Percentiles rank a stretch among this genome's conserved stretches.
These are phyloP conservation scores for Thalassiosira livingstoniorum DNA, from an alignment of 352 stramenopile genomes.

Conservation along the genomic window DNA sequence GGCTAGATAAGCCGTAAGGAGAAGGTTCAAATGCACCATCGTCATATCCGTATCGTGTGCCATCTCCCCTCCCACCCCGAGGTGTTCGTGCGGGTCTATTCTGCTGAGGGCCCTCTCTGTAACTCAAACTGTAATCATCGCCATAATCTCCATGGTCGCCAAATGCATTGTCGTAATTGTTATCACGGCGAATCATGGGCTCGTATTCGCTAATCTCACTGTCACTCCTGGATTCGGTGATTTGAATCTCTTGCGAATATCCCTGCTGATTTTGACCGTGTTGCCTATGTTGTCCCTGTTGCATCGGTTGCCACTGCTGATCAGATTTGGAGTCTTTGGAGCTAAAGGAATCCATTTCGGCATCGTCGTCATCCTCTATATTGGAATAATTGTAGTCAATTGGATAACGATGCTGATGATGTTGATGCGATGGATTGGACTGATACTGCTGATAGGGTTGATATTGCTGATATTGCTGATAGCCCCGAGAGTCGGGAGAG, in stretches of 20 bases:
- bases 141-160: conserved; percentile 6
- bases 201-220: conserved; percentile 53
- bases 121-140: no score
- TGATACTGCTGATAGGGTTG: background rate
- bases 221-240: conserved; percentile 43
- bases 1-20: no score
- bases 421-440: background rate
- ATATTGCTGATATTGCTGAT: background rate
- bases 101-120: conserved; percentile 1
- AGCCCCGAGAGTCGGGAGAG: background rate
- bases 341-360: background rate
- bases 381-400: conserved; percentile 25
- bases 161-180: background rate
- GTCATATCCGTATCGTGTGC: background rate
- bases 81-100: background rate
- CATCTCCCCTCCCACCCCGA: background rate
- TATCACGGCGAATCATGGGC: conserved; percentile 23
- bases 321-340: no score
- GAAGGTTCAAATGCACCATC: conserved; percentile 24
- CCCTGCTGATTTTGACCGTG: background rate
- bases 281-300: background rate
- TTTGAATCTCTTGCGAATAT: background rate
- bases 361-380: background rate
- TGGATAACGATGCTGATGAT: conserved; percentile 9
- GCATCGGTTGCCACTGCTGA: background rate